Evolutionary conservation across 2,329 filamentous ascomycete genomes (phyloP), one percentile per base, ranked within the genome.

Genomic region (Sporothrix inflata): DNA sequence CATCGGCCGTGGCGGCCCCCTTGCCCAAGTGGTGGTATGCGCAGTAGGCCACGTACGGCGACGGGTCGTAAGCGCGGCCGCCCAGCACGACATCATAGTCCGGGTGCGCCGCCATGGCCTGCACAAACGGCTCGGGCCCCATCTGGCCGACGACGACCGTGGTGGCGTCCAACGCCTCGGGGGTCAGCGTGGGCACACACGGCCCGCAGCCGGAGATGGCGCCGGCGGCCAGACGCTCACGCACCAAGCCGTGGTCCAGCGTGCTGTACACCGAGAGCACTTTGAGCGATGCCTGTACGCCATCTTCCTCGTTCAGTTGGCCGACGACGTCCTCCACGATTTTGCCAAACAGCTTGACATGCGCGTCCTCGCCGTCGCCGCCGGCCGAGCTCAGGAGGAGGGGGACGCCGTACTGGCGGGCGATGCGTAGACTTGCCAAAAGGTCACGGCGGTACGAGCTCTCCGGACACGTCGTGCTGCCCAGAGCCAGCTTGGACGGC

Each of bases 11-110:
- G 16, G 45, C 27, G 1, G 55, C 21, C 1, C 40, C 30, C 21
- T 45, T 60, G 47, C 30, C 55, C 6, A 65, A 77, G 71, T n/a
- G 75, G 72, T 2, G 78, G 63, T 0, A 76, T 55, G 55, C 76
- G 61, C 12, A 70, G n/a, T 77, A 84, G 0, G 81, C 82, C 8
- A 80, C 79, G 42, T 81, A 83, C 0, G 82, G 82, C 0, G 82
- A 78, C 0, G 82, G 82, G 24, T 84, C 82, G 53, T 83, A 83
- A 0, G 82, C 79, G 1, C 82, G 77, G 0, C 86, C 86, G 0
- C 82, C 85, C 2, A 86, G 77, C n/a, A 87, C 80, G 68, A 87
- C 78, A 68, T 85, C 78, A 67, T 83, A 83, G 73, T 85, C 81
- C 0, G 83, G 82, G 2, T 81, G 42, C 2, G 45, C 70, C 3